Conservation (phyloP, 73 alveolate genomes). For the Tetrahymena malaccensis region DNA sequence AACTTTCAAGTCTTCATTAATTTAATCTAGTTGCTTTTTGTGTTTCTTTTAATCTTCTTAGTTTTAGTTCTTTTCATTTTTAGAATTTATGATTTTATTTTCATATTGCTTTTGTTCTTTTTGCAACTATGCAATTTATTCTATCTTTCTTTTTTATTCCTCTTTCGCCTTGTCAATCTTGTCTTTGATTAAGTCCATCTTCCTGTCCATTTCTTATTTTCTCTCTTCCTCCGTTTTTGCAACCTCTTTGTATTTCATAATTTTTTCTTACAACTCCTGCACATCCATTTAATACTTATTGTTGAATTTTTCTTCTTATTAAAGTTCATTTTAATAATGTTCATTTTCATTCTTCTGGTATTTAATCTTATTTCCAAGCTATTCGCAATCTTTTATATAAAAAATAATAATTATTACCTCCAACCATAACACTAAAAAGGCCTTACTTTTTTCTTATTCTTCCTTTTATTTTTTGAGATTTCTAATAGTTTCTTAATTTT, state of each 20-base stretch:
- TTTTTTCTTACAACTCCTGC: slow-evolving; percentile 46
- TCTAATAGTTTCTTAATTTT: slow-evolving; percentile 10
- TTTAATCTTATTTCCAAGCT: slow-evolving; percentile 2
- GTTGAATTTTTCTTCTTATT: slow-evolving; percentile 52
- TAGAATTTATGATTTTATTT: slow-evolving; percentile 17
- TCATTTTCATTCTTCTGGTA: slow-evolving; percentile 10
- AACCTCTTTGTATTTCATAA: slow-evolving; percentile 35
- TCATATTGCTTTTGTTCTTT: slow-evolving; percentile 42
- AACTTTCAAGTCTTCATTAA: slow-evolving; percentile 9
- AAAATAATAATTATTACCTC: not conserved
- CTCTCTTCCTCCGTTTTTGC: slow-evolving; percentile 32
- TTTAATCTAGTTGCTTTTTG: slow-evolving; percentile 5
- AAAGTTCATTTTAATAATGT: slow-evolving; percentile 40
- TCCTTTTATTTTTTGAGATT: slow-evolving; percentile 16
- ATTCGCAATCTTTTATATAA: not conserved
- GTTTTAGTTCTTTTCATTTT: slow-evolving; percentile 42
- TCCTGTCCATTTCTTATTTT: slow-evolving; percentile 42
- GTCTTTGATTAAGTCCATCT: slow-evolving; percentile 37
- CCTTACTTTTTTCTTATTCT: slow-evolving; percentile 20
- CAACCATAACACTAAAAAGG: not conserved
- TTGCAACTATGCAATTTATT: slow-evolving; percentile 7
- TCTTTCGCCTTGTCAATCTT: slow-evolving; percentile 37
- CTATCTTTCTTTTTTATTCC: slow-evolving; percentile 37
- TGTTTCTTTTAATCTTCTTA: slow-evolving; percentile 30
- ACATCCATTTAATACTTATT: slow-evolving; percentile 36